Percentiles rank a stretch among this genome's conserved stretches.
These are phyloP conservation scores for Lactifluus rugatus DNA, from an alignment of 768 basidiomycete species.

Conservation along the genomic window DNA sequence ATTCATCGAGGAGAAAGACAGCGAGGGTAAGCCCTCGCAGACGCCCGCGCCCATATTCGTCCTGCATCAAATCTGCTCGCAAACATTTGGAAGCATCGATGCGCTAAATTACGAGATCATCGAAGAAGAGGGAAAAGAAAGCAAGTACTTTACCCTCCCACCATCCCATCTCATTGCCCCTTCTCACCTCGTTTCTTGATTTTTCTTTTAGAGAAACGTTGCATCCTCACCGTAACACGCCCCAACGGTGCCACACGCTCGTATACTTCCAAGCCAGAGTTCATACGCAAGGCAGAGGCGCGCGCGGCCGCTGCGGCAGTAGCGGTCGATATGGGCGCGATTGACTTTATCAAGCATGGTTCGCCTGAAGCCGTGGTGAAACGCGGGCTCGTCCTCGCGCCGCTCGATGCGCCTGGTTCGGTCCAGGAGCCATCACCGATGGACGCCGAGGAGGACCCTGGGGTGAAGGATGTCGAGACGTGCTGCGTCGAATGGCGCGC, in stretches of 20 bases:
- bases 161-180: background rate
- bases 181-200: background rate
- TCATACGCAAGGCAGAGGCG: constrained; percentile 42
- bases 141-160: background rate
- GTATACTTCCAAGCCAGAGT: constrained; percentile 41
- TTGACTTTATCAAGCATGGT: constrained; percentile 46
- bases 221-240: constrained; percentile 51
- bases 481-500: constrained; percentile 48
- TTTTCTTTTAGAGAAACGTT: constrained; percentile 39
- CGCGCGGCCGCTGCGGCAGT: constrained; percentile 41
- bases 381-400: constrained; percentile 26
- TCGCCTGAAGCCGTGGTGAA: constrained; percentile 32
- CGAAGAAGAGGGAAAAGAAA: constrained; percentile 16
- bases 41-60: constrained; percentile 12
- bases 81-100: constrained; percentile 21
- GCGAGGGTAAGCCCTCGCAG: background rate
- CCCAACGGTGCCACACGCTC: constrained; percentile 42
- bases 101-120: constrained; percentile 21
- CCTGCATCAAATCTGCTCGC: constrained; percentile 23
- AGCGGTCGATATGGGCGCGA: constrained; percentile 50
- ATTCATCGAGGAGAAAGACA: background rate
- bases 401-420: constrained; percentile 22
- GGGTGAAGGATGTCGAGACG: constrained; percentile 38
- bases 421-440: constrained; percentile 3
- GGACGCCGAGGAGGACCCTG: constrained; percentile 15